Evolutionary conservation across 1,139 yeast genomes (phyloP), one percentile per base, ranked within the genome.

Genomic region (Petasospora rhodanensis): DNA sequence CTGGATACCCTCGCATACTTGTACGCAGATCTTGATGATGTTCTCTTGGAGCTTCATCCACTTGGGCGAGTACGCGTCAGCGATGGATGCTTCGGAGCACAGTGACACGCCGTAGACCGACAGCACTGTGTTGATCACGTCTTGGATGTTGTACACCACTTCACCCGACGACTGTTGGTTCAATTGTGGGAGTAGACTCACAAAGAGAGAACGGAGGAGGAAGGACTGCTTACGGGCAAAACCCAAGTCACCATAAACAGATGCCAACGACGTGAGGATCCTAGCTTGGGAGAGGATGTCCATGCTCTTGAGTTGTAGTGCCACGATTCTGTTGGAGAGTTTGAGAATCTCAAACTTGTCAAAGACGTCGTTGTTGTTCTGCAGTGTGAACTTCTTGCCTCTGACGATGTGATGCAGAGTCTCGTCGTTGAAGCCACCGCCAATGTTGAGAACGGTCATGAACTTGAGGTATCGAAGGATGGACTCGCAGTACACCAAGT

Each of bases 401-500:
- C 60, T 51, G 6, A 74, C 62, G 8, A 70, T 55, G 16, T 61
- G 58, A 6, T 68, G 64, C 24, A 75, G 54, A 2, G 70, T 64
- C 0, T 54, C 55, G 1, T 59, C 48, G 26, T 68, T 65, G 45
- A 78, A 58, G 5, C 71, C 77, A 10, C 71, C 67, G 5, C 78
- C 77, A 6, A 70, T 54, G 40, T 70, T 68, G 6, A 79, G 59
- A 9, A 68, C 57, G 2, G 80, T 68, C 70, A 83, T 69, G 35
- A 84, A 68, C 39, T 75, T 76, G 19, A 81, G 61, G 31, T 71
- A 71, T 35, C 96, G 66, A 24, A 87, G 49, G 5, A 82, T 64
- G 4, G 81, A 68, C 45, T 86, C 96, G 27, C 84, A 77, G 45
- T 78, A 83, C 0, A 87, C 89, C 4, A 82, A 59, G 42, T 81